Evolutionary conservation across 2,329 filamentous ascomycete genomes (phyloP).

Genomic region (Fusarium cicatricum): DNA sequence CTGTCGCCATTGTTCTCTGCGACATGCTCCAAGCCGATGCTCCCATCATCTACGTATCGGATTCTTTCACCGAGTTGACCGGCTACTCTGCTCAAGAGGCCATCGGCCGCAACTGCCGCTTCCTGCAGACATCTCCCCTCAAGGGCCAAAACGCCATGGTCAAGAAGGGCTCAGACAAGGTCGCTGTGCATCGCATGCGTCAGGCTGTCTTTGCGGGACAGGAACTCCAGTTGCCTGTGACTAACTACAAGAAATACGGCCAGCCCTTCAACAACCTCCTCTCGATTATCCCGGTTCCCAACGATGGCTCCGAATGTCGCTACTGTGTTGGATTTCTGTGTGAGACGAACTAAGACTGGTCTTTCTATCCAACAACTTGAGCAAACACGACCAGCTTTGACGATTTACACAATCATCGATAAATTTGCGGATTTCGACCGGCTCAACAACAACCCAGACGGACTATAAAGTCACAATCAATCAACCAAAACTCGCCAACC

Average conservation of each 20-base stretch:
- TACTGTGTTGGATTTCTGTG: constrained; percentile 86
- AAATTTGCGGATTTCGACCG: too few relatives aligned
- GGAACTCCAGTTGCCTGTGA: constrained; percentile 64
- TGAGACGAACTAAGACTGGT: constrained; percentile 58
- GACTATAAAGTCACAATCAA: too few relatives aligned
- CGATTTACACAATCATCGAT: too few relatives aligned
- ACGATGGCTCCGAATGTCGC: constrained; percentile 69
- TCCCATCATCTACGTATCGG: constrained; percentile 86
- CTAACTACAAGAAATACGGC: constrained; percentile 85
- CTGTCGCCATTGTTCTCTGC: constrained; percentile 84
- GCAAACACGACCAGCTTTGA: too few relatives aligned
- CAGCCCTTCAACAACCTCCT: constrained; percentile 82
- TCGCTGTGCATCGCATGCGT: constrained; percentile 65
- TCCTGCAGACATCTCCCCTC: constrained; percentile 79
- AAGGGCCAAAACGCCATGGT: constrained; percentile 13
- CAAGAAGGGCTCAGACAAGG: constrained; percentile 47
- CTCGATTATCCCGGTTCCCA: constrained; percentile 82
- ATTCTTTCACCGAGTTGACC: constrained; percentile 80
- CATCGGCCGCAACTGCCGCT: constrained; percentile 82
- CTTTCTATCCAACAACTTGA: too few relatives aligned
- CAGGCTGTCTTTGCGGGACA: constrained; percentile 53
- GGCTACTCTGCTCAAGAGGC: constrained; percentile 80
- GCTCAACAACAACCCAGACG: too few relatives aligned
- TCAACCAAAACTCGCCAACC: background rate
- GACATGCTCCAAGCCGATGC: constrained; percentile 77